Evolutionary conservation across 208 protist species (phyloP), one percentile per base, ranked within the genome.

Genomic region (Acanthamoeba triangularis): DNA sequence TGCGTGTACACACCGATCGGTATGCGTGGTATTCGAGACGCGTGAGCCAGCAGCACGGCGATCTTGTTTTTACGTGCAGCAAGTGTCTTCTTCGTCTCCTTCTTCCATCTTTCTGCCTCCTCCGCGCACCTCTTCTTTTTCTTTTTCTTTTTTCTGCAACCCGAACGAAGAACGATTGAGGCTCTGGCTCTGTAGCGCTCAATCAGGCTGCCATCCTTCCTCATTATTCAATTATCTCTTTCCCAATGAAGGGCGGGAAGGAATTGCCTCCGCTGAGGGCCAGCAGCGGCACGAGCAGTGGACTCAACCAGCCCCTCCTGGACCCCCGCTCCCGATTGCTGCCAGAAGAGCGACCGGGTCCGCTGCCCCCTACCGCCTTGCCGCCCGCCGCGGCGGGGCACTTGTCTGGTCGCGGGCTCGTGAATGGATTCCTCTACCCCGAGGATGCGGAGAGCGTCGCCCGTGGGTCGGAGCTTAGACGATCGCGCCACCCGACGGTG

Each of bases 401-500:
- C 59, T 65, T 18, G 72, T 56, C 76, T 13, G 76, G 76, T 8
- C 14, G 76, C 6, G 76, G 76, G 28, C 76, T 33, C 11, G 76
- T 85, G 0, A 13, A 85, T 85, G 76, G 76, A 23, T 85, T 85
- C 76, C 47, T 85, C 44, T 85, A 85, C n/a, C 76, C 76, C 41
- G 76, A 85, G 30, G 76, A 85, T 56, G 76, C 76, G 8, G 76
- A 85, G 20, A 23, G 8, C 6, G 2, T 18, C 6, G 44, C 76
- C 7, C 76, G 14, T 18, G 76, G 76, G 11, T n/a, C 44, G 23
- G 76, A 56, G 41, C 76, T 85, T 28, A 7, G 76, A 35, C 76
- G 76, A 23, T 18, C 76, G 8, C 35, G 76, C 16, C 41, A 85
- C 41, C 76, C 76, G 5, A 85, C 76, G 14, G 54, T 85, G 35